phyloP scores from a whole-genome alignment of 140 eudicot species.

The Stevia rebaudiana region DNA sequence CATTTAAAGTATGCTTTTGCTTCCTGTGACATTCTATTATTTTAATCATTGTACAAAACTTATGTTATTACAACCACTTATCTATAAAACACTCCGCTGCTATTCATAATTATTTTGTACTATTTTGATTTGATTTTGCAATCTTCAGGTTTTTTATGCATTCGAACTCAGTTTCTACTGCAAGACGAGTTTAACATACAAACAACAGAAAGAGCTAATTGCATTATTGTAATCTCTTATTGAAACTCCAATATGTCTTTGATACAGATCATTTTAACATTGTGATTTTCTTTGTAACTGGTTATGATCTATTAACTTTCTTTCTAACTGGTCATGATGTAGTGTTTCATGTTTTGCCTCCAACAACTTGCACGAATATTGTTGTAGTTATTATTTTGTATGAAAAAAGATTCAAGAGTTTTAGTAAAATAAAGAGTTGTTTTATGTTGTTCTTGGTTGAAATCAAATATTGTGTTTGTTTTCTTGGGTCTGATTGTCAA shows the following conservation, averaged over 20 bases:
- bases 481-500: too few relatives aligned
- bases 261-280: background rate
- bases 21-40: background rate
- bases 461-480: too few relatives aligned
- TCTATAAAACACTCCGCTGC: background rate
- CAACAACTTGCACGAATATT: slow-evolving; percentile 76
- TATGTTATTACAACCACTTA: background rate
- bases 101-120: background rate
- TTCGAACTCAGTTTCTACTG: slow-evolving; percentile 79
- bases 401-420: too few relatives aligned
- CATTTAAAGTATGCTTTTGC: background rate
- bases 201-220: slow-evolving; percentile 87
- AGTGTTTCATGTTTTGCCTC: slow-evolving; percentile 92
- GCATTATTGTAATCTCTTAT: slow-evolving; percentile 77
- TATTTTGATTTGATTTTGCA: background rate
- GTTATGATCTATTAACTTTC: slow-evolving; percentile 1
- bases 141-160: slow-evolving; percentile 71
- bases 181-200: slow-evolving; percentile 97
- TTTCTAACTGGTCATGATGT: background rate
- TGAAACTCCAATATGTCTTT: slow-evolving; percentile 19
- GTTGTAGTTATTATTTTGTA: too few relatives aligned
- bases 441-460: too few relatives aligned
- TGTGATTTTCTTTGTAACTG: too few relatives aligned
- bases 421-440: too few relatives aligned
- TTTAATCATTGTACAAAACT: background rate